Base-by-base conservation (phyloP, 768 basidiomycete species). In the Cytidiella melzeri region DNA sequence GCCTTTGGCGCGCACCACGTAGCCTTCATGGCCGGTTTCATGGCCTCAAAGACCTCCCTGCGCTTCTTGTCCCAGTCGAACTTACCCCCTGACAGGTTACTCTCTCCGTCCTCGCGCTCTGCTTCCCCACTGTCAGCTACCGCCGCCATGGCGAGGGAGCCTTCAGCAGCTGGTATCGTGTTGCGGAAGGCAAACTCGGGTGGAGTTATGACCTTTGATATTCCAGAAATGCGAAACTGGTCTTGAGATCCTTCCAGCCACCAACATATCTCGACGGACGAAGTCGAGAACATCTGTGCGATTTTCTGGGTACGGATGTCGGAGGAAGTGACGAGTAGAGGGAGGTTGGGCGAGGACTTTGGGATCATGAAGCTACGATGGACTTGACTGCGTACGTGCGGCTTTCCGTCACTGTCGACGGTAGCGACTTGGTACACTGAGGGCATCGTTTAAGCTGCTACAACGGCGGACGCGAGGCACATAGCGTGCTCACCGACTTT, bases 231-330 rank as follows among this genome's bases (percentile, higher is more conserved):
- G 41, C 92, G 81, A 61, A 83, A 91, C 58, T 94, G 91, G 60
- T 87, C 81, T 45, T 74, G 64, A 0, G 79, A 74, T 19, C 76
- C 74, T 25, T 76, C 71, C 45, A 83, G 75, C 87, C 88, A 93
- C 82, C 85, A 92, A 10, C 73, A 77, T 38, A 84, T 55, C 61
- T 92, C 84, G 52, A 83, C 75, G 38, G 69, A 62, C 9, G 73
- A 60, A 48, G 70, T 71, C 30, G 69, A 59, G 20, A 67, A 68
- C 41, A 90, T 67, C 55, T 90, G 82, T 1, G 64, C 41, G 27
- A 79, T 73, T 57, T 92, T 92, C 19, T 81, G 80, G 1, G 81
- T 73, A 21, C 90, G 84, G 41, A 83, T 62, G 67, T 91, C 89
- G 41, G 88, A 88, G 11, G 83, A 78, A 42, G 75, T 70, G 39